phyloP scores from a whole-genome alignment of 345 rosid genomes.

The Rubroshorea leprosula region DNA sequence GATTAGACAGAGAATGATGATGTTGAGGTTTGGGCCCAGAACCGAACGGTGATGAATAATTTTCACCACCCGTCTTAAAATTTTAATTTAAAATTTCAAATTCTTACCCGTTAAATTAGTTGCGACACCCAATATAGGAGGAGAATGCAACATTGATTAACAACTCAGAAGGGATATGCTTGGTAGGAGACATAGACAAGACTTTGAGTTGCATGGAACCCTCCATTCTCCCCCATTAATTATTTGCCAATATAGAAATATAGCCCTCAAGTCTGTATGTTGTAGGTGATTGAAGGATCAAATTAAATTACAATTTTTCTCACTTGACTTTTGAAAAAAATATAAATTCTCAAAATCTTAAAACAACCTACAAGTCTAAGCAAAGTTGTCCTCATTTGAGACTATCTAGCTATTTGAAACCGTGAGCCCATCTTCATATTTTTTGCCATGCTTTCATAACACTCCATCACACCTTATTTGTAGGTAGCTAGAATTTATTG shows the following conservation, averaged over 20 bases:
- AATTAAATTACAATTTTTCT: too few species aligned
- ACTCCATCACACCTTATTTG: background rate
- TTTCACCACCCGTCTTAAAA: too few species aligned
- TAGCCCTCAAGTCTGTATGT: too few species aligned
- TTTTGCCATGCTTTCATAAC: constrained; percentile 1
- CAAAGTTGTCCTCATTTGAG: background rate
- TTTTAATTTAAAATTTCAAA: too few species aligned
- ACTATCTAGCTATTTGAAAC: too few species aligned
- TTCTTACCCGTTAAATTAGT: too few species aligned
- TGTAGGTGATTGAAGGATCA: too few species aligned
- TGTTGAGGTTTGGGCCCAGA: constrained; percentile 10
- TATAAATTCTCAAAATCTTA: too few species aligned
- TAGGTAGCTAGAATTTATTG: too few species aligned
- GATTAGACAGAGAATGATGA: constrained; percentile 22
- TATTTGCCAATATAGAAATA: background rate
- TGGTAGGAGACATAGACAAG: constrained; percentile 19
- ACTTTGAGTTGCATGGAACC: constrained; percentile 23
- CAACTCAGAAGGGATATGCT: constrained; percentile 34
- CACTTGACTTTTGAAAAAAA: too few species aligned
- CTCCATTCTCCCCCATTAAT: constrained; percentile 14
- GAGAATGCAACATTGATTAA: constrained; percentile 28
- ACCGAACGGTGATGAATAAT: too few species aligned
- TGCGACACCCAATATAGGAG: too few species aligned
- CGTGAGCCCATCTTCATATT: background rate
- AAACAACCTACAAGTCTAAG: background rate